Conservation (phyloP, 73 alveolate genomes). For the Symbiodinium natans region DNA sequence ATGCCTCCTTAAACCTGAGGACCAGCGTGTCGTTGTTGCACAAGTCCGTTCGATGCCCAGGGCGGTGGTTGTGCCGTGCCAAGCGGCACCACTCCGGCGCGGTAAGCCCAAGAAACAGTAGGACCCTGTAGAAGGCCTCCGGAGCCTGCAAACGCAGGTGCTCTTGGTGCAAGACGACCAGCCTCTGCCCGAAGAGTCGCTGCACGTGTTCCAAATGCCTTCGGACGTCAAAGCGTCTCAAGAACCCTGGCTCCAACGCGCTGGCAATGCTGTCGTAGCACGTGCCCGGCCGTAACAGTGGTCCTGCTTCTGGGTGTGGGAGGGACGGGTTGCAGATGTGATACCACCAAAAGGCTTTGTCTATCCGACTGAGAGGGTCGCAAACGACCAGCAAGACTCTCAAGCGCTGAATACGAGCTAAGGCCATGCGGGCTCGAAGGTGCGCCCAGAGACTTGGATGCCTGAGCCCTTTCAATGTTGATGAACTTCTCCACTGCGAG, state of each 20-base stretch:
- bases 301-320: constrained; percentile 51
- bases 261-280: constrained; percentile 57
- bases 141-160: background rate
- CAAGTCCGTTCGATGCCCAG: constrained; percentile 68
- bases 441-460: constrained; percentile 86
- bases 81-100: background rate
- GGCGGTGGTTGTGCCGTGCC: constrained; percentile 61
- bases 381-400: constrained; percentile 62
- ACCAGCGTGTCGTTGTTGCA: constrained; percentile 38
- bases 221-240: constrained; percentile 25
- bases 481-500: constrained; percentile 20
- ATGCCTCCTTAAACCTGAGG: background rate
- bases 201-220: constrained; percentile 50
- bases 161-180: constrained; percentile 54
- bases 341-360: constrained; percentile 83
- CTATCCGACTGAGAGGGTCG: constrained; percentile 55
- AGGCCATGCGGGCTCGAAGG: constrained; percentile 53
- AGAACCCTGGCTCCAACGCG: constrained; percentile 14
- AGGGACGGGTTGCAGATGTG: constrained; percentile 51
- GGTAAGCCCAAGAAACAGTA: constrained; percentile 5
- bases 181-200: constrained; percentile 17
- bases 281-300: constrained; percentile 29
- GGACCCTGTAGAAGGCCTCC: constrained; percentile 17
- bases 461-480: constrained; percentile 22
- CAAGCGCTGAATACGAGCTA: constrained; percentile 59